Conservation (phyloP, 2,329 filamentous ascomycete genomes). For the Magnaporthiopsis incrustans region DNA sequence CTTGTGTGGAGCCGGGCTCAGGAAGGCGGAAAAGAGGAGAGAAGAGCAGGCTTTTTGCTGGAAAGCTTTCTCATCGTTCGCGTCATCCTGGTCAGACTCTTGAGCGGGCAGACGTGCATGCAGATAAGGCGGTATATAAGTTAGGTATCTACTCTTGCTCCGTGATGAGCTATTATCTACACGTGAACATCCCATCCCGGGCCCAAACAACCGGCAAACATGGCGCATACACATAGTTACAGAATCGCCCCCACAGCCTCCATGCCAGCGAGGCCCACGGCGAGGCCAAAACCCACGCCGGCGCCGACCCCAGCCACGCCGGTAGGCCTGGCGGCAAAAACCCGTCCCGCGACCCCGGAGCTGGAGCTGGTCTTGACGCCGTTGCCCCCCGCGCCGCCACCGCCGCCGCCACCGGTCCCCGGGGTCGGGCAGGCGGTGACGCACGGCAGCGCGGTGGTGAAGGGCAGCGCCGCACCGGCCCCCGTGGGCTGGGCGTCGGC, state of each 20-base stretch:
- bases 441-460: too few species aligned
- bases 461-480: too few species aligned
- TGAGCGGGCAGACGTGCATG: too few species aligned
- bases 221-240: not conserved
- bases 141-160: not conserved
- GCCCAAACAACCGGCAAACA: too few species aligned
- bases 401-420: too few species aligned
- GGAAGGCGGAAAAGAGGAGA: too few species aligned
- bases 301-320: not conserved
- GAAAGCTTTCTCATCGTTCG: too few species aligned
- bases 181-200: not conserved
- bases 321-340: not conserved
- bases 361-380: not conserved
- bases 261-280: not conserved
- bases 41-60: too few species aligned
- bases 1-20: too few species aligned
- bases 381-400: conserved; percentile 1
- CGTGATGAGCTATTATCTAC: not conserved
- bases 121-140: too few species aligned
- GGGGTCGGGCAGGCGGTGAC: too few species aligned
- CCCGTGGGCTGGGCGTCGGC: conserved; percentile 18
- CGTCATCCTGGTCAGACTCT: too few species aligned
- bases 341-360: not conserved
- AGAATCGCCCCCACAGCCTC: not conserved
- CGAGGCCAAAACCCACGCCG: not conserved